A percentile compares a stretch with the other conserved stretches of the same genome.
These are phyloP conservation scores for Hydnomerulius pinastri DNA, from an alignment of 768 basidiomycete species.

Conservation along the genomic window DNA sequence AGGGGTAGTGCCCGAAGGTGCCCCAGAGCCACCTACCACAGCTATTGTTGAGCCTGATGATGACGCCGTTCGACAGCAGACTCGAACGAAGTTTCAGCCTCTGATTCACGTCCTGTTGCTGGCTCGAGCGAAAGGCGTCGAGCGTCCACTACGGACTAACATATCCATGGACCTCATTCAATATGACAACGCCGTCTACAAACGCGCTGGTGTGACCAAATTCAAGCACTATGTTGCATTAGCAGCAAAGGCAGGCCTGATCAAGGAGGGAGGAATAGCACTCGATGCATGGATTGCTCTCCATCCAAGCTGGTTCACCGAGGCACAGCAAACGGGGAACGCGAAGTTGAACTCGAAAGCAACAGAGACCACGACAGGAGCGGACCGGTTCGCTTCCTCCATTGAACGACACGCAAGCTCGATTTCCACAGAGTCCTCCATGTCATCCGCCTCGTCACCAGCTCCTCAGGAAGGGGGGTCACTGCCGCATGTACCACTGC, in stretches of 20 bases:
- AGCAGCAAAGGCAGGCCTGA: constrained; percentile 26
- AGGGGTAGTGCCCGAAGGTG: too few species aligned
- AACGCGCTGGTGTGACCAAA: constrained; percentile 24
- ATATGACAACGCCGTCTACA: constrained; percentile 27
- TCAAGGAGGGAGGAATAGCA: constrained; percentile 22
- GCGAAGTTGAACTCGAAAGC: constrained; percentile 2
- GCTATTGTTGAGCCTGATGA: background rate
- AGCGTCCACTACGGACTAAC: constrained; percentile 39
- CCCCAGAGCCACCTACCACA: too few species aligned
- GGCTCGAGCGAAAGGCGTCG: constrained; percentile 29
- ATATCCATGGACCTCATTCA: constrained; percentile 38
- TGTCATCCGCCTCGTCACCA: too few species aligned
- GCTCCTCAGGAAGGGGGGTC: too few species aligned
- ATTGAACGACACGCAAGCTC: too few species aligned
- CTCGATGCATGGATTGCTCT: constrained; percentile 29
- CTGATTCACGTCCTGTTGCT: constrained; percentile 25
- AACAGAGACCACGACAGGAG: background rate
- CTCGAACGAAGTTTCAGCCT: constrained; percentile 32
- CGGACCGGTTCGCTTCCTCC: background rate
- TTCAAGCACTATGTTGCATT: constrained; percentile 30
- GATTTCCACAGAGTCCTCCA: too few species aligned
- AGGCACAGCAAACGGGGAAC: too few species aligned
- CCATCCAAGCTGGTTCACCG: constrained; percentile 28
- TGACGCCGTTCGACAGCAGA: constrained; percentile 7
- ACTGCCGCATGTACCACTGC: too few species aligned